A percentile compares a stretch with the other conserved stretches of the same genome.
These are phyloP conservation scores for Ustilago trichophora DNA, from an alignment of 1,284 basidiomycete species.

Conservation along the genomic window DNA sequence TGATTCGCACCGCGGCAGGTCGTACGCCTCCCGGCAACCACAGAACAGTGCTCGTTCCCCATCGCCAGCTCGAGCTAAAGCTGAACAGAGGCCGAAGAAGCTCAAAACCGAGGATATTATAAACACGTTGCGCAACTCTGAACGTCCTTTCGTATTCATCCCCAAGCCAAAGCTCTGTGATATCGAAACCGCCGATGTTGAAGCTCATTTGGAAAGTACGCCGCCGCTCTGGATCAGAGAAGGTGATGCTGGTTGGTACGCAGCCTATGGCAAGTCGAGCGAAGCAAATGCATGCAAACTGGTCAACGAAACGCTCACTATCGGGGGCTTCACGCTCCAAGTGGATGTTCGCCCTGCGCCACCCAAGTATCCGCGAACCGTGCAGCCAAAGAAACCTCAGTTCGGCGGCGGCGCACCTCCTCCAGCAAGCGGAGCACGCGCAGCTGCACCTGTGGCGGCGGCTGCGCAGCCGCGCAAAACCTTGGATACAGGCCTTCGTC, in stretches of 20 bases:
- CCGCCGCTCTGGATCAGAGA: constrained; percentile 53
- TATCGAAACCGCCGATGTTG: constrained; percentile 47
- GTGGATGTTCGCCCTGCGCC: constrained; percentile 38
- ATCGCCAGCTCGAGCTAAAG: not conserved
- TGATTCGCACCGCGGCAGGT: constrained; percentile 3
- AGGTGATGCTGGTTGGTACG: constrained; percentile 64
- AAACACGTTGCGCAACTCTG: constrained; percentile 14
- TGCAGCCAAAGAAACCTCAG: not conserved
- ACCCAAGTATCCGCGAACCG: not conserved
- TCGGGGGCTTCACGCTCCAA: constrained; percentile 43
- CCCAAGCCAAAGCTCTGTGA: constrained; percentile 36
- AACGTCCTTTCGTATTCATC: constrained; percentile 48
- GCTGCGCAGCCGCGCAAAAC: constrained; percentile 1
- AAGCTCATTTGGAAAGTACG: constrained; percentile 47
- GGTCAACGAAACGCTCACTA: constrained; percentile 39
- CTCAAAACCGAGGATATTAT: constrained; percentile 28
- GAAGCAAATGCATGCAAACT: constrained; percentile 44
- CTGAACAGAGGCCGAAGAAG: not conserved
- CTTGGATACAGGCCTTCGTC: constrained; percentile 28
- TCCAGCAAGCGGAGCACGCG: not conserved
- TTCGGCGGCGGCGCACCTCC: not conserved
- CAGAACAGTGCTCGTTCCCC: not conserved
- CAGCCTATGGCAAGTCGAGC: constrained; percentile 47
- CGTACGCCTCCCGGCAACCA: not conserved
- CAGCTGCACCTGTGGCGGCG: not conserved